Evolutionary conservation across 2,329 filamentous ascomycete genomes (phyloP).

Genomic region (Pyrenophora graminea): DNA sequence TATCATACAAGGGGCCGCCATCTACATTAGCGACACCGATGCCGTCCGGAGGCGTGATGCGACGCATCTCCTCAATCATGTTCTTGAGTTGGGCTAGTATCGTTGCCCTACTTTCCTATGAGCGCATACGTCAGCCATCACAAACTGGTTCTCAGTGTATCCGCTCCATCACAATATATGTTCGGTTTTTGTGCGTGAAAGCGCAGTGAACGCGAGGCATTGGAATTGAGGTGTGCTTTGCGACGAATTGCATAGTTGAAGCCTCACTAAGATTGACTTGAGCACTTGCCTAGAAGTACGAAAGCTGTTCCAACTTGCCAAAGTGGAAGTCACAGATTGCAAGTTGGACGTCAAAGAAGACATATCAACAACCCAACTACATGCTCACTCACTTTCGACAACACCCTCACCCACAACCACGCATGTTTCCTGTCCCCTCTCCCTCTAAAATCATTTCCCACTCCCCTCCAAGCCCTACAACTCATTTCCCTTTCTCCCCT

Average conservation of each 20-base stretch:
- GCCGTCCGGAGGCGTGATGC: conserved; percentile 11
- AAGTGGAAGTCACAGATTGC: too few relatives aligned
- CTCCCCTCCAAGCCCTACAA: too few relatives aligned
- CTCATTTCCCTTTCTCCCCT: too few relatives aligned
- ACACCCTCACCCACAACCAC: too few relatives aligned
- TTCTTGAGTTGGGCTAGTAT: conserved; percentile 23
- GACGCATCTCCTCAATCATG: conserved; percentile 23
- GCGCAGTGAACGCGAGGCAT: conserved; percentile 53
- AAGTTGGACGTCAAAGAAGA: too few relatives aligned
- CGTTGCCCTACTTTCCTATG: conserved; percentile 11
- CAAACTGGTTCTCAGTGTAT: conserved; percentile 33
- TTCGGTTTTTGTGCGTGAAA: conserved; percentile 46
- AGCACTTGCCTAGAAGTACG: too few relatives aligned
- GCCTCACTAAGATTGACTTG: conserved; percentile 2
- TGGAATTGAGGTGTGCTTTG: conserved; percentile 50
- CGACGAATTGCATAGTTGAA: conserved; percentile 48
- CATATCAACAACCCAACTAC: too few relatives aligned
- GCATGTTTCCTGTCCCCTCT: too few relatives aligned
- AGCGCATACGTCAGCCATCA: neutral
- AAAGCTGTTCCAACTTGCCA: too few relatives aligned
- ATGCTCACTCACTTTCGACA: too few relatives aligned
- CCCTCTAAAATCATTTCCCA: too few relatives aligned
- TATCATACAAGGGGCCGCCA: conserved; percentile 32
- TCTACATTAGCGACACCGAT: conserved; percentile 20
- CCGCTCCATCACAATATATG: conserved; percentile 55